Percentiles rank a stretch among this genome's conserved stretches.
phyloP scores from a whole-genome alignment of 805 yeast genomes.

The Cyberlindnera maclurae region DNA sequence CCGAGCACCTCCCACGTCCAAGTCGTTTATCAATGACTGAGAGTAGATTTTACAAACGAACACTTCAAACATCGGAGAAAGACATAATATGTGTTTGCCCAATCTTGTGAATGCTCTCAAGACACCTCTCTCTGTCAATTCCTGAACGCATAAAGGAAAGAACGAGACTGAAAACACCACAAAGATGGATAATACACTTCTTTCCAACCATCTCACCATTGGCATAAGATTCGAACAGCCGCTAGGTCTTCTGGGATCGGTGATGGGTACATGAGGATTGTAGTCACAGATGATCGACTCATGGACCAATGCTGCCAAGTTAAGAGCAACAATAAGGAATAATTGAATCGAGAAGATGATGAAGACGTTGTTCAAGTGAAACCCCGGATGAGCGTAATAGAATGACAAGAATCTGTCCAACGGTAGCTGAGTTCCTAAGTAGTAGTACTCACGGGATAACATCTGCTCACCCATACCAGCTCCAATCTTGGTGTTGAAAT shows the following conservation, averaged over 20 bases:
- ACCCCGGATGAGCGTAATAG: conserved; percentile 83
- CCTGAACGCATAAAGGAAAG: conserved; percentile 71
- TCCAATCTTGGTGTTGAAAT: conserved; percentile 79
- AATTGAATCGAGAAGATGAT: conserved; percentile 63
- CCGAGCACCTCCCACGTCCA: conserved; percentile 73
- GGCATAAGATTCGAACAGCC: conserved; percentile 73
- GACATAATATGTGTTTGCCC: conserved; percentile 57
- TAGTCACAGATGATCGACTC: conserved; percentile 57
- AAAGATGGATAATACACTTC: conserved; percentile 68
- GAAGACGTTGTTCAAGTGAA: conserved; percentile 72
- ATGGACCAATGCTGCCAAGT: conserved; percentile 56
- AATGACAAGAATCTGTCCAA: conserved; percentile 73
- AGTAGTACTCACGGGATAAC: conserved; percentile 75
- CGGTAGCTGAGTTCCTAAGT: conserved; percentile 70
- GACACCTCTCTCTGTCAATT: conserved; percentile 69
- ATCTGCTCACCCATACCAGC: conserved; percentile 91
- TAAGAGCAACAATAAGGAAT: conserved; percentile 49
- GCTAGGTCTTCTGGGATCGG: conserved; percentile 52
- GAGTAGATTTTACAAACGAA: conserved; percentile 76
- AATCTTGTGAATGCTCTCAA: conserved; percentile 60
- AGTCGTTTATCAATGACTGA: conserved; percentile 57
- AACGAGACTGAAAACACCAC: conserved; percentile 69
- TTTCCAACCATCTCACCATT: conserved; percentile 64
- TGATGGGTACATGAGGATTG: conserved; percentile 49
- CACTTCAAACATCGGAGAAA: conserved; percentile 74